Base-by-base conservation (phyloP, 192 early-diverging fungal genomes). In the Coemansia sp. region DNA sequence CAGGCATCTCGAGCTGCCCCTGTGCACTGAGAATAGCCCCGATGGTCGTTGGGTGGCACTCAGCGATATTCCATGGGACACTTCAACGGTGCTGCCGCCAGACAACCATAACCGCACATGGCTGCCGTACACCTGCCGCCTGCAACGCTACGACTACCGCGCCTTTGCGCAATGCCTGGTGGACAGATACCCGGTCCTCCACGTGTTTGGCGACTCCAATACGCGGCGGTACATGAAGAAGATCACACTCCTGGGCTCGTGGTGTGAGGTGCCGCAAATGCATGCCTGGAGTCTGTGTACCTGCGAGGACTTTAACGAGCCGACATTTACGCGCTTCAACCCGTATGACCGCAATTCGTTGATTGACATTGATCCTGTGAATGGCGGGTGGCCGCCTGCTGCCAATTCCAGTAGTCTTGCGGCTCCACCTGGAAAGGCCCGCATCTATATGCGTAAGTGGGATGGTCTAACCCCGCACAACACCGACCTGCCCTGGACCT, bases 161-260 rank as follows among this genome's bases (percentile, higher is more conserved):
- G 52, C 62, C 11, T 81, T 79, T 48, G 64, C 61, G 15, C 50
- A 65, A 4, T 84, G 82, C 54, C 31, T 81, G 15, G 36, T 61
- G 0, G 50, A 68, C 10, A 50, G 50, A 41, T 75, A 81, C 55
- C 68, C 70, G n/a, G 33, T 42, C 5, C 37, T 81, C 3, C 74
- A 81, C 50, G 58, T 68, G 41, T 84, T 59, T 31, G 82, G 82
- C 14, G 82, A 84, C 62, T 84, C 82, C 44, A 81, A 84, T 40
- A 69, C 62, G 9, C 67, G 82, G 17, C 55, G 82, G 20, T 62
- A 75, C 28, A 13, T 84, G 11, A 81, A 77, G 55, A 74, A 65
- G 57, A 55, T 84, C 14, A 41, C 72, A 7, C 70, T 64, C 36
- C 67, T 66, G 31, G 81, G 81, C 25, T 27, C 61, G 45, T 82